Base-by-base conservation (phyloP, 202 grass and related monocot genomes). In the Carex sylvatica region DNA sequence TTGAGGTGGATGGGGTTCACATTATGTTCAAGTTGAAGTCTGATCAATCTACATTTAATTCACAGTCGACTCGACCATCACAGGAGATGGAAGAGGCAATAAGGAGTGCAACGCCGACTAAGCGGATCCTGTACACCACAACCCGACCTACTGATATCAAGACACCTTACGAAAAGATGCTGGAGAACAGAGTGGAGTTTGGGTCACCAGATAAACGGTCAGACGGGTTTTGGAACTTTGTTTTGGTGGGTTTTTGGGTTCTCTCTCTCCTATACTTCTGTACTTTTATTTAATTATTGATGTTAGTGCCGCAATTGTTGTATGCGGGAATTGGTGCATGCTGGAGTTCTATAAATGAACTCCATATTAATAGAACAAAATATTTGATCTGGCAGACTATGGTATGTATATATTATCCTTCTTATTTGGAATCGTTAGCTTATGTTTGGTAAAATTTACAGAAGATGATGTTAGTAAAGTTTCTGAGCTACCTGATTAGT, bases 141-240 rank as follows among this genome's bases (percentile, higher is more conserved):
- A 99, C 93, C 14, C 81, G 96, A 4, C 96, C 96, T 8, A 69
- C 84, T 63, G 96, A 99, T 87, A 99, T 99, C 47, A 99, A 93
- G 83, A 92, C 96, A 12, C 96, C 96, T 13, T 99, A 99, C 11
- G 96, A 99, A 83, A 99, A 99, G 88, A 99, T 99, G 96, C 80
- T 95, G 38, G 96, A 96, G 53, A 99, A 99, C 61, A 91, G 72
- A 55, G 96, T 99, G 42, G 96, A 99, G 77, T 99, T 99, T 81
- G 96, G 96, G 1, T 99, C 96, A 0, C 96, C 96, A 0, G 96
- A 99, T 61, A 99, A 86, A 83, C 89, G 89, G 81, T 92, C 93
- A 0, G 91, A 91, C 3, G 96, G 96, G 66, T 92, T 99, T 86
- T 86, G 92, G 83, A 99, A 99, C 85, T 90, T 89, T 28, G 93